Conservation (phyloP, 768 basidiomycete genomes). For the Collybia sordida region DNA sequence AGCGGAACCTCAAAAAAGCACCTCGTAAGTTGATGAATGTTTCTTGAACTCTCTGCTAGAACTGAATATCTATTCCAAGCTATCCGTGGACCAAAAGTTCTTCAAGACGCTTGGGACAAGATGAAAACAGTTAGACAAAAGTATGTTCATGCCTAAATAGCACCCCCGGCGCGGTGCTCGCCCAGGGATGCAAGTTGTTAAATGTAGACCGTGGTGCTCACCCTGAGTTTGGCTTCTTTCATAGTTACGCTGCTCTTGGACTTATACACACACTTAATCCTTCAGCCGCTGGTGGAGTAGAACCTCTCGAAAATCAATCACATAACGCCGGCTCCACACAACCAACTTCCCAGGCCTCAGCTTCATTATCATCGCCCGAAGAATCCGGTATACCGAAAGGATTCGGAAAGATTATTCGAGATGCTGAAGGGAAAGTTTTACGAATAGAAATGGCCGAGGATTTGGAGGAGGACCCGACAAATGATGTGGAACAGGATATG, state of each 20-base stretch:
- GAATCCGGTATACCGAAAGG: constrained; percentile 47
- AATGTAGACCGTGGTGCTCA: too few species aligned
- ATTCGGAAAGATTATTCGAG: constrained; percentile 80
- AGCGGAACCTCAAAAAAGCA: constrained; percentile 76
- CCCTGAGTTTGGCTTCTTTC: neutral
- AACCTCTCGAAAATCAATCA: constrained; percentile 32
- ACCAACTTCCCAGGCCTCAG: constrained; percentile 10
- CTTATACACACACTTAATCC: constrained; percentile 69
- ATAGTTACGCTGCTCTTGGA: constrained; percentile 78
- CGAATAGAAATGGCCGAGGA: constrained; percentile 65
- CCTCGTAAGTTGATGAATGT: constrained; percentile 49
- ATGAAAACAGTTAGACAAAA: constrained; percentile 90
- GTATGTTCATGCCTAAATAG: constrained; percentile 42
- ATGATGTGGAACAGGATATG: constrained; percentile 32
- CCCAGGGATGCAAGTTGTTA: neutral
- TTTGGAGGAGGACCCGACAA: constrained; percentile 36
- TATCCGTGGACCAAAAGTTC: constrained; percentile 75
- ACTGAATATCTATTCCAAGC: constrained; percentile 35
- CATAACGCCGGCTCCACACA: constrained; percentile 8
- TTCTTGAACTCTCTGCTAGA: neutral
- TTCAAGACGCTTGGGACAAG: constrained; percentile 88
- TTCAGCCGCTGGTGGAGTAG: constrained; percentile 65
- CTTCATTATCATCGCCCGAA: neutral
- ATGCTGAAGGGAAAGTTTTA: constrained; percentile 73
- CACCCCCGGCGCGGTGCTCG: neutral